A percentile compares a stretch with the other conserved stretches of the same genome.
Evolutionary conservation across 768 basidiomycete genomes (phyloP).

Genomic region (Panaeolus cyanescens): DNA sequence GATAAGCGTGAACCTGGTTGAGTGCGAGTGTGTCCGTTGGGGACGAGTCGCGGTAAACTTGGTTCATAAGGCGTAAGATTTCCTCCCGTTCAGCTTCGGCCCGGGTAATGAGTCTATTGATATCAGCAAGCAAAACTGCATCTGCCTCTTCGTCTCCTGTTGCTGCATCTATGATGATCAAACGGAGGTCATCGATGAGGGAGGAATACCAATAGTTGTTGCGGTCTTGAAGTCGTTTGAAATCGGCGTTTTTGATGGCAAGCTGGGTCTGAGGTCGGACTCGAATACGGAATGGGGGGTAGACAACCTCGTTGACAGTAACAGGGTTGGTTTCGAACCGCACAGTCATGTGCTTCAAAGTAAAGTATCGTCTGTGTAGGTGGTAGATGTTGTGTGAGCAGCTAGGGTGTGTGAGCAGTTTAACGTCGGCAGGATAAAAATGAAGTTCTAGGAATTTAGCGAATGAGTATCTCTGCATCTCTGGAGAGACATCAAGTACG

Average conservation of each 20-base stretch:
- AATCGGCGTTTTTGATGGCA: conserved; percentile 91
- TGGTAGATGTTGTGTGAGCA: conserved; percentile 95
- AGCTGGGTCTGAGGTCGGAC: conserved; percentile 87
- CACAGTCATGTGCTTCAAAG: conserved; percentile 79
- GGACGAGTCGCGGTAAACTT: conserved; percentile 77
- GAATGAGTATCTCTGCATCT: conserved; percentile 93
- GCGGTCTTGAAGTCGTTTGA: conserved; percentile 69
- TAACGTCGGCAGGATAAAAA: conserved; percentile 90
- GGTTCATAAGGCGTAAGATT: conserved; percentile 70
- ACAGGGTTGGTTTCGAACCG: conserved; percentile 88
- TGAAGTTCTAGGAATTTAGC: conserved; percentile 95
- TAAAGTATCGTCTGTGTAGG: conserved; percentile 92
- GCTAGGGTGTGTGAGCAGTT: conserved; percentile 82
- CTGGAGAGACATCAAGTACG: conserved; percentile 86
- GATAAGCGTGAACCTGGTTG: conserved; percentile 80
- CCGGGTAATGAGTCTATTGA: conserved; percentile 66
- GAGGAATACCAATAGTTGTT: conserved; percentile 77
- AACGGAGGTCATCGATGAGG: conserved; percentile 72
- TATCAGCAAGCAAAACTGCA: conserved; percentile 58
- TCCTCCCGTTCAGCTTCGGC: conserved; percentile 79
- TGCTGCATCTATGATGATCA: conserved; percentile 78
- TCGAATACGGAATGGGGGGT: conserved; percentile 86
- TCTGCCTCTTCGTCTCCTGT: conserved; percentile 77
- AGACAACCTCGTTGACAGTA: conserved; percentile 80
- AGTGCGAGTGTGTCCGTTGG: conserved; percentile 87